These are phyloP conservation scores for Vicia faba DNA, from an alignment of 306 rosid species.

Conservation along the genomic window DNA sequence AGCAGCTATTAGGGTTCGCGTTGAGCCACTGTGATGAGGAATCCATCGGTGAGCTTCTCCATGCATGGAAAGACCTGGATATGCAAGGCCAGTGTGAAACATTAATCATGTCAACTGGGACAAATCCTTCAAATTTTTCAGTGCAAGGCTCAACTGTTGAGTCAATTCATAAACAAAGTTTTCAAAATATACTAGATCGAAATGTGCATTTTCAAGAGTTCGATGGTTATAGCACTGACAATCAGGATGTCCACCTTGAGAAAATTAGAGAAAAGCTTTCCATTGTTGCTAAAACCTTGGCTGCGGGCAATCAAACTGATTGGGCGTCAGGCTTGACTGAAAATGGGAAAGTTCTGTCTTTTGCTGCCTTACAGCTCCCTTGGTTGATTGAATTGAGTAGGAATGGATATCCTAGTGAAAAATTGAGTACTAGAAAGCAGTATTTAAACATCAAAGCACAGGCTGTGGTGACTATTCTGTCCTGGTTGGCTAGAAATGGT, in stretches of 20 bases:
- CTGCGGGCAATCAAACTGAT: slow-evolving; percentile 63
- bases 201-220: slow-evolving; percentile 48
- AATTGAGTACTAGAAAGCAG: slow-evolving; percentile 53
- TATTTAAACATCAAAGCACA: slow-evolving; percentile 61
- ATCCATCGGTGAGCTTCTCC: slow-evolving; percentile 86
- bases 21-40: slow-evolving; percentile 94
- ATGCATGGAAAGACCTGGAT: slow-evolving; percentile 96
- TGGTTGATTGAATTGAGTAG: slow-evolving; percentile 84
- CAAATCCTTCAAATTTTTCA: slow-evolving; percentile 56
- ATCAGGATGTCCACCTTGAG: slow-evolving; percentile 62
- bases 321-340: slow-evolving; percentile 73
- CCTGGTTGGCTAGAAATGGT: slow-evolving; percentile 92
- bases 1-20: slow-evolving; percentile 89
- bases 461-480: slow-evolving; percentile 76
- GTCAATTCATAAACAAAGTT: slow-evolving; percentile 47
- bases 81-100: slow-evolving; percentile 90
- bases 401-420: slow-evolving; percentile 51
- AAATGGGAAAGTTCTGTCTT: slow-evolving; percentile 78
- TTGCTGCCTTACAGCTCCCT: slow-evolving; percentile 85
- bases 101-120: slow-evolving; percentile 59
- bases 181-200: slow-evolving; percentile 50
- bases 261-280: slow-evolving; percentile 53
- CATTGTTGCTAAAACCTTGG: slow-evolving; percentile 68
- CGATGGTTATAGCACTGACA: slow-evolving; percentile 45
- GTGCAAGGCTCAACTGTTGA: slow-evolving; percentile 56